Evolutionary conservation across 163 green algal species (phyloP), one percentile per base, ranked within the genome.

Genomic region (Chlamydomonas reinhardtii): DNA sequence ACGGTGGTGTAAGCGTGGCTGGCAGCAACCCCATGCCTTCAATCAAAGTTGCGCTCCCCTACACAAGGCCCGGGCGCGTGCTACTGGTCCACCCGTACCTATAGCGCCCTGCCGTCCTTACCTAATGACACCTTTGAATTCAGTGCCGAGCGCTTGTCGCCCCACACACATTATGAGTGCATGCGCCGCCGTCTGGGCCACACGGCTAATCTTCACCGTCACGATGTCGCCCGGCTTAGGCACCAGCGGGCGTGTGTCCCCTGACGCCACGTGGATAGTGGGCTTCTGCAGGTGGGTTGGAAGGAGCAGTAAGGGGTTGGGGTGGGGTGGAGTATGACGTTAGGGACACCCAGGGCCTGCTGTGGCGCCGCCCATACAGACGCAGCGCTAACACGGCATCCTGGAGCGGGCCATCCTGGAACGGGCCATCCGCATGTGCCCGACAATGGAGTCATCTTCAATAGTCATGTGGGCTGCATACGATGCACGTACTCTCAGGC

Each of bases 61-160:
- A 17, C 48, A 56, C 48, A 56, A 12, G n/a, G n/a, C n/a, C n/a
- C n/a, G n/a, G n/a, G n/a, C n/a, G n/a, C n/a, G n/a, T n/a, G n/a
- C n/a, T n/a, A n/a, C n/a, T n/a, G n/a, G n/a, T 1, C 14, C 17
- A 56, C 14, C 48, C 48, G 1, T 9, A 22, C 17, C 48, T 2
- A 56, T 8, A 8, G 39, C 39, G 48, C 14, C 2, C 11, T 14
- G 48, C 48, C 48, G 14, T 17, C 1, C 48, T 9, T 56, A 93
- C 87, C 95, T 86, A 54, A 98, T 95, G 48, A 97, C 88, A 25
- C 96, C 96, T n/a, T 88, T 93, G 86, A 96, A 97, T 22, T 85
- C 91, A 59, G 91, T 83, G n/a, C 89, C 85, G 59, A 96, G 74
- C 34, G 93, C 89, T 62, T 88, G 56, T 1, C 75, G 77, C 9